A percentile compares a stretch with the other conserved stretches of the same genome.
Conservation (phyloP, 768 basidiomycete genomes). For the Neoboletus brunneissimus region DNA sequence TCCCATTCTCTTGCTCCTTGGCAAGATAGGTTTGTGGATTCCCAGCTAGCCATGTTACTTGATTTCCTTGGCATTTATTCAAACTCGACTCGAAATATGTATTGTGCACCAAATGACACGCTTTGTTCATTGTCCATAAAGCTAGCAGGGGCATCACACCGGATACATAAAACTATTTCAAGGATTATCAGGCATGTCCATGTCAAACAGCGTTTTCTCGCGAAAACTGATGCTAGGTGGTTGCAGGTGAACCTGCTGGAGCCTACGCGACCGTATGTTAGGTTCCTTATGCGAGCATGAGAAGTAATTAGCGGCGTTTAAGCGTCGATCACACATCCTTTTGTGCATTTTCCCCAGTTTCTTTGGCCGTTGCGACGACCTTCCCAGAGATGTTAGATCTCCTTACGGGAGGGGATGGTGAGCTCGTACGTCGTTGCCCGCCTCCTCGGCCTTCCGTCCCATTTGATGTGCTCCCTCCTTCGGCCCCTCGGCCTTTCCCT, state of each 20-base stretch:
- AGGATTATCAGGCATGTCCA: background rate
- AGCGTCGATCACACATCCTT: slow-evolving; percentile 2
- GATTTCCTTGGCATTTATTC: background rate
- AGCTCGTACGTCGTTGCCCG: background rate
- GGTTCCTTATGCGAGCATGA: background rate
- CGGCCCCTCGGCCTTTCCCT: background rate
- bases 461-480: slow-evolving; percentile 4
- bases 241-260: background rate
- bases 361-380: slow-evolving; percentile 15
- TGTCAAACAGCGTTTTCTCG: background rate
- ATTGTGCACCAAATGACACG: background rate
- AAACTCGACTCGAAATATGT: background rate
- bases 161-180: background rate
- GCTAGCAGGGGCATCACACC: too few relatives aligned
- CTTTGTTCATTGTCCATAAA: background rate
- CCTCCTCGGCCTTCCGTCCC: slow-evolving; percentile 15
- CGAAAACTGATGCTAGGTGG: background rate
- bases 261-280: background rate
- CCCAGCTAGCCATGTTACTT: background rate
- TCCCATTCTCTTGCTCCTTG: background rate
- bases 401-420: background rate
- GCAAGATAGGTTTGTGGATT: background rate
- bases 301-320: background rate
- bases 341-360: slow-evolving; percentile 17
- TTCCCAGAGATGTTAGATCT: slow-evolving; percentile 2